Base-by-base conservation (phyloP, 2,329 filamentous ascomycete species). In the Penicillium sp. region DNA sequence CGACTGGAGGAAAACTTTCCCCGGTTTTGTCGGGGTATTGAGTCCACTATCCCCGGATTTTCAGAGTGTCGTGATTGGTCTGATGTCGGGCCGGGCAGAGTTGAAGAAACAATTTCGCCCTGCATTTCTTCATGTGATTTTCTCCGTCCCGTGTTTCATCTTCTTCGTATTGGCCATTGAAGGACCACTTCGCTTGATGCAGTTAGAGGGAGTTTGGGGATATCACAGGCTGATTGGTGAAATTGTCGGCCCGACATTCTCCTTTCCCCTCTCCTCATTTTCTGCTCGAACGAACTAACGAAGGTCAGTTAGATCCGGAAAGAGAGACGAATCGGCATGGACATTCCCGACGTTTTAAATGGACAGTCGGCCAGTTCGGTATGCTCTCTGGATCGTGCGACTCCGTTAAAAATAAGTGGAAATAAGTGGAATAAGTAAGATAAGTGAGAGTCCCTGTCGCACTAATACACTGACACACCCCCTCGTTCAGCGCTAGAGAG, bases 31-130 rank as follows among this genome's bases (percentile, higher is more conserved):
- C 43, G 24, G 50, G 38, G 38, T 44, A 26, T 7, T 35, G 26
- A 44, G 39, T 6, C 40, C 40, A 52, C 53, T n/a, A 16, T 40
- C 47, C 53, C 48, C 47, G 34, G 53, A 46, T 46, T 55, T 35
- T 46, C 20, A 11, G 26, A 13, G 29, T 5, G 9, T 11, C 3
- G 11, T 34, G 42, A 55, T 55, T 55, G 40, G 48, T 4, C 16
- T 46, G 4, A 22, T 46, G 53, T 46, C 48, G 53, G 53, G 13
- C 48, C 53, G 18, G 22, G 2, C 4, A 14, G 9, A 3, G 18
- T 26, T 39, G 24, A 38, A 37, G 31, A 31, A 20, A 3, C 6
- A 34, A 26, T 26, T 20, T 26, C 14, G 14, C 4, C 14, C 13
- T 13, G 9, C 5, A 10, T n/a, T 14, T 31, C 1, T 11, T 31